These are phyloP conservation scores for Barnettozyma pratensis DNA, from an alignment of 805 yeast species.

Conservation along the genomic window DNA sequence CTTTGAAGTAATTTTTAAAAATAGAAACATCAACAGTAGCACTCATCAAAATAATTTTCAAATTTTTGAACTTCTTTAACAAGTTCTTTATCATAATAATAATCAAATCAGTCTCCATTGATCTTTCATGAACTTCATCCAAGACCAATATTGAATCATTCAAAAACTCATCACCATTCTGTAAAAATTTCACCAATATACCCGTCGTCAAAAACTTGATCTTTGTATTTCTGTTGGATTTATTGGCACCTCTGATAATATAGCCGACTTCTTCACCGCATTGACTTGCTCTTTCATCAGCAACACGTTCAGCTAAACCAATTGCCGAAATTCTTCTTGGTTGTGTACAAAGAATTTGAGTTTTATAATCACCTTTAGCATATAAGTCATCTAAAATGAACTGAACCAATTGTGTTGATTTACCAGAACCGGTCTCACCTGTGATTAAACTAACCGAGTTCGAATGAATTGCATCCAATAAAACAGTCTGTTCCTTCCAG, in stretches of 20 bases:
- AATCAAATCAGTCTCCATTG: slow-evolving; percentile 83
- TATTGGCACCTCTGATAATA: slow-evolving; percentile 85
- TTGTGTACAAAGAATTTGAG: slow-evolving; percentile 80
- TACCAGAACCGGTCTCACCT: slow-evolving; percentile 98
- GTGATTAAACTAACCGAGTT: slow-evolving; percentile 74
- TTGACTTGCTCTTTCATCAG: slow-evolving; percentile 61
- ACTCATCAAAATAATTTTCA: slow-evolving; percentile 82
- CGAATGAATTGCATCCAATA: slow-evolving; percentile 49
- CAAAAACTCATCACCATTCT: slow-evolving; percentile 41
- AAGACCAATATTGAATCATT: slow-evolving; percentile 62
- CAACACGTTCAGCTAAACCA: slow-evolving; percentile 88
- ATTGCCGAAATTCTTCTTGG: slow-evolving; percentile 95
- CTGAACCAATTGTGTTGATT: slow-evolving; percentile 92
- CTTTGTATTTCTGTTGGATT: slow-evolving; percentile 53
- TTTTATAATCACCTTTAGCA: slow-evolving; percentile 36
- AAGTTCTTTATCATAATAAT: slow-evolving; percentile 70
- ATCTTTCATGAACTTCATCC: slow-evolving; percentile 97
- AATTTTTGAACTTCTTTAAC: slow-evolving; percentile 36
- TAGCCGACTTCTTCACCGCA: slow-evolving; percentile 83
- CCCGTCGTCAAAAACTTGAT: slow-evolving; percentile 92
- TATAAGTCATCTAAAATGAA: slow-evolving; percentile 70
- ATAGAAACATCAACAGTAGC: slow-evolving; percentile 79
- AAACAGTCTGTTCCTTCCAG: slow-evolving; percentile 58
- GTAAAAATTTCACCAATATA: slow-evolving; percentile 81
- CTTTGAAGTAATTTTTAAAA: slow-evolving; percentile 61